Evolutionary conservation across 768 basidiomycete genomes (phyloP), one percentile per base, ranked within the genome.

Genomic region (Kockovaella imperatae): DNA sequence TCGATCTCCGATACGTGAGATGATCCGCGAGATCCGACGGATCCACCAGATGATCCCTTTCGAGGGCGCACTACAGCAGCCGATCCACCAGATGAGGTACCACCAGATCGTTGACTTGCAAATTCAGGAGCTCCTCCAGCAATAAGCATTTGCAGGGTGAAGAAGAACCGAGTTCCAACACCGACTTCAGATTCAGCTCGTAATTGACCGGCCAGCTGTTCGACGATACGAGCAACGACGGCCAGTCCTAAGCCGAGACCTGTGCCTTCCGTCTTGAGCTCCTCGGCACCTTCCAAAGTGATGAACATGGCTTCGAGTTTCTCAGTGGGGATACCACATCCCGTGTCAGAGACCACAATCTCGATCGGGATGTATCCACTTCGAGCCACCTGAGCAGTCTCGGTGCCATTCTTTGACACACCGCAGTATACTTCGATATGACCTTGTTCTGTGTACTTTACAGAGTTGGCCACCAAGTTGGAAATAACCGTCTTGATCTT

Each of bases 401-500:
- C 29, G 13, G 48, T 44, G 42, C 29, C n/a, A 21, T 28, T 38
- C 73, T 50, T 76, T 15, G 74, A 72, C 50, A 60, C 70, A 10
- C 68, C 74, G 51, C 83, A 85, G 42, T 74, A 73, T 3, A 87
- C 77, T 3, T 75, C 76, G 31, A 89, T 80, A 4, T 71, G 73
- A 3, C 86, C 87, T 14, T 72, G 47, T 0, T 68, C 54, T 8
- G 86, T 87, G 67, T 81, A 84, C 75, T 86, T 86, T 57, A 87
- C 84, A 30, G 84, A 79, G 59, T 88, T 87, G 0, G 82, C 84
- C 7, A 82, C 83, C 34, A 87, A 67, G 61, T 87, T 87, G 34
- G 83, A 81, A 0, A 87, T 78, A 20, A 86, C 80, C 1, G 83
- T 84, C 49, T 78, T 76, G 47, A 87, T 82, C 70, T 85, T 86